These are phyloP conservation scores for Pouteria campechiana DNA, from an alignment of 179 eudicot genomes.

Conservation along the genomic window DNA sequence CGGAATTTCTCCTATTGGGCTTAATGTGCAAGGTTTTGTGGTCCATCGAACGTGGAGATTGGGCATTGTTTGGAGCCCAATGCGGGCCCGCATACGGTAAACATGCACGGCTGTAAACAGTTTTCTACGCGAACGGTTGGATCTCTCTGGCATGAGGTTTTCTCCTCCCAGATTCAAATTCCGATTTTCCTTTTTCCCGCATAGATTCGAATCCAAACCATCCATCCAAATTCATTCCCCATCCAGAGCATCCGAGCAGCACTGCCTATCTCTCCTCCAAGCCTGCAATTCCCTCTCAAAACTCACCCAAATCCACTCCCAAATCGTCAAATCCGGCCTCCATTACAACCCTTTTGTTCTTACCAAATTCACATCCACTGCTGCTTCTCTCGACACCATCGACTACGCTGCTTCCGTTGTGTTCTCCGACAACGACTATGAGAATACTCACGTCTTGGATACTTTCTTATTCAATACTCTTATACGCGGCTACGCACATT, in stretches of 20 bases:
- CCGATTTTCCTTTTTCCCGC: no score
- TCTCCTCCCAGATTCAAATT: no score
- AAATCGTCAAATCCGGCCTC: slow-evolving; percentile 41
- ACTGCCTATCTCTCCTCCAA: slow-evolving; percentile 32
- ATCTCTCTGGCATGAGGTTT: no score
- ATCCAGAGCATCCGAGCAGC: slow-evolving; percentile 36
- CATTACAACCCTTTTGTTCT: slow-evolving; percentile 37
- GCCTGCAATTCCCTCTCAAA: slow-evolving; percentile 22
- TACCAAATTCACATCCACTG: slow-evolving; percentile 42
- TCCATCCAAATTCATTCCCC: no score
- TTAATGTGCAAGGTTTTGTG: no score
- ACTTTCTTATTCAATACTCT: slow-evolving; percentile 46
- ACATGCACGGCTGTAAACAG: no score
- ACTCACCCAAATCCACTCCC: slow-evolving; percentile 32
- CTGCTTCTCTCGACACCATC: slow-evolving; percentile 27
- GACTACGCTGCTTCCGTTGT: slow-evolving; percentile 26
- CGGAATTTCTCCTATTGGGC: no score
- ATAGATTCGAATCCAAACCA: no score
- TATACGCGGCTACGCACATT: slow-evolving; percentile 32
- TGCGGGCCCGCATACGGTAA: no score
- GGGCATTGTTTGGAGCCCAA: no score
- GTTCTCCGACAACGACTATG: slow-evolving; percentile 20
- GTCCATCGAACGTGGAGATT: no score
- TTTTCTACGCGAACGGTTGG: no score
- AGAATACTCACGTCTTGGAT: slow-evolving; percentile 24